Base-by-base conservation (phyloP, 176 grass and related monocot genomes). In the Dactylis glomerata region DNA sequence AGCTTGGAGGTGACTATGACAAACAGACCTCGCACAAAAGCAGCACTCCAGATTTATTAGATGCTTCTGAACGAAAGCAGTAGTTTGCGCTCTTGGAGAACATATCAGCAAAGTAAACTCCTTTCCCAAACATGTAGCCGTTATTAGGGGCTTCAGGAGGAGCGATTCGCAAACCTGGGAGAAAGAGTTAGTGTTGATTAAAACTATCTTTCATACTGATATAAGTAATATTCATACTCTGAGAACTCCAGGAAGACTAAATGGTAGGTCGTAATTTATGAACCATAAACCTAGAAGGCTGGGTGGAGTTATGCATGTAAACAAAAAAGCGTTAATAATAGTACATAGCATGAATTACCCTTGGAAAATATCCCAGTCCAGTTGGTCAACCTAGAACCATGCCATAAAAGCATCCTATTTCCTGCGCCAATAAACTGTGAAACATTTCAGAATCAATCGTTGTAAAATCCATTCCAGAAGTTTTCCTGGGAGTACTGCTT, bases 401-500 rank as follows among this genome's bases (percentile, higher is more conserved):
- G 96, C 96, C 91, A 98, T 70, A 98, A 75, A 95, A 98, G 96
- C 96, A 95, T 98, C 83, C 91, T 93, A 90, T 98, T 95, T 84
- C 83, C 58, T 42, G 87, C 49, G 12, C 56, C 56, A 45, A 86
- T 79, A 87, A 92, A 98, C 93, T 95, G 77, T 57, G 64, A 20
- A 50, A 81, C 23, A 63, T 77, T 34, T 44, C 6, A 75, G 26
- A 84, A 51, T 83, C 23, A 82, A 38, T 47, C 36, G 5, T 68
- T 49, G 68, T 1, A 10, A 13, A 47, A 8, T 20, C 47, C 14
- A 63, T 59, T 54, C 24, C 12, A 16, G 5, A 45, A 24, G 15
- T 33, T 54, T 14, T 83, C 66, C 37, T 70, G 19, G 62, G 14
- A 34, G 26, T 76, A 27, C 34, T 66, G 33, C 34, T 66, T 75